Conservation (phyloP, 2,329 filamentous ascomycete genomes). For the Trichoderma guizhouense region DNA sequence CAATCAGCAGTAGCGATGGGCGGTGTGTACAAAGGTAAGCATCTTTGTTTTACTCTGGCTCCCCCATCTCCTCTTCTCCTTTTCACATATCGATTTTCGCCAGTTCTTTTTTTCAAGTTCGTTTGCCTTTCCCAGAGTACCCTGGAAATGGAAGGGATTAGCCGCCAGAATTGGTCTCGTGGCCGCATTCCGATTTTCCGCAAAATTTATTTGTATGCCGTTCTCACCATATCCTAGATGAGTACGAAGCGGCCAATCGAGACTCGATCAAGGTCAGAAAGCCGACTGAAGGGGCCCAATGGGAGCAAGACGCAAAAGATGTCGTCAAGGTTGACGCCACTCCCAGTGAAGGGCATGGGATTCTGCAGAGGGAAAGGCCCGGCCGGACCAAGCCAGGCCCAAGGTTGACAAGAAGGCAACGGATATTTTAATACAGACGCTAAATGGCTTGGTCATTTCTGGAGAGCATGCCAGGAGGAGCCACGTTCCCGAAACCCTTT, state of each 20-base stretch:
- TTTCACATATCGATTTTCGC: no score
- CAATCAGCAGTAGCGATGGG: not conserved
- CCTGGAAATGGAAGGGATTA: no score
- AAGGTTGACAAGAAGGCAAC: conserved; percentile 29
- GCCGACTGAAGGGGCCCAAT: conserved; percentile 30
- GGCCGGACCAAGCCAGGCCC: not conserved
- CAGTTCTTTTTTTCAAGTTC: no score
- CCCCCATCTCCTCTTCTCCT: no score
- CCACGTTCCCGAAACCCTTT: not conserved
- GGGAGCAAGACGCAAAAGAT: conserved; percentile 35
- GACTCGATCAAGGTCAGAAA: conserved; percentile 22
- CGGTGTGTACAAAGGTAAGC: not conserved
- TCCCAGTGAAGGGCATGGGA: no score
- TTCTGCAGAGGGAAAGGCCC: no score
- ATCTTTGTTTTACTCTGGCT: no score
- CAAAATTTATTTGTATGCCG: no score
- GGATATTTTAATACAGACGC: conserved; percentile 23
- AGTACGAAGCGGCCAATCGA: conserved; percentile 27
- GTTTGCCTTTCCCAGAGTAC: no score
- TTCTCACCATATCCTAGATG: not conserved
- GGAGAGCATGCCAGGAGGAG: not conserved
- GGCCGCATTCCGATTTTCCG: no score
- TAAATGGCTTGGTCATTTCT: conserved; percentile 16
- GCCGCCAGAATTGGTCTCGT: no score
- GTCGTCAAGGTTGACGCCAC: conserved; percentile 25